Base-by-base conservation (phyloP, 75 land plant genomes). In the Picea glauca region DNA sequence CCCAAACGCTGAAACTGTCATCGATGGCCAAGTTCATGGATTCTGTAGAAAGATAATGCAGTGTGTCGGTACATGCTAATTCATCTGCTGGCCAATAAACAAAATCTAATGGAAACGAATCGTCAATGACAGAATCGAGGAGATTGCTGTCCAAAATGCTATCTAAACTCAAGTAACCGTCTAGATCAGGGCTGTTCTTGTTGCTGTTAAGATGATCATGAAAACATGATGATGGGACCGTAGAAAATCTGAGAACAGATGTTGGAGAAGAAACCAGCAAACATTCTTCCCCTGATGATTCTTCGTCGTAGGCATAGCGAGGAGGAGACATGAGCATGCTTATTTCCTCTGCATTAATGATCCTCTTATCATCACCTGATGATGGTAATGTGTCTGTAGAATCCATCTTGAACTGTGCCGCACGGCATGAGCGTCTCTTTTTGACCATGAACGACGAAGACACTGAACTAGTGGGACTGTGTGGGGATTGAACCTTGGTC, bases 171-270 rank as follows among this genome's bases (percentile, higher is more conserved):
- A 50, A 50, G 56, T 50, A 50, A 50, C 56, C 9, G 73, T 18
- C 33, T 32, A 68, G n/a, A 7, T 46, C 43, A 68, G 46, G 17
- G 72, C 35, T 5, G 15, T 7, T 15, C 38, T 18, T 17, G 73
- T 0, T 26, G 32, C 32, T 14, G 72, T 43, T 68, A 35, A 6
- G 15, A 4, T 17, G 15, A 17, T 17, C 2, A 4, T 18, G 20
- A 40, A 38, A 38, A 15, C 2, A 43, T 13, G 18, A 23, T 17
- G 1, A 14, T 5, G 17, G 32, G 20, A 8, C 3, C 11, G 72
- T 40, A 38, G 46, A 38, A 40, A 68, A 68, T 68, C 73, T 68
- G 8, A 68, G 73, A n/a, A 68, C 73, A 40, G 73, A 68, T 40
- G 73, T 68, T 40, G 73, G 73, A 1, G 73, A 68, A 1, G 73